Percentiles rank a stretch among this genome's conserved stretches.
phyloP scores from a whole-genome alignment of 2,329 filamentous ascomycete species.

The Scolecobasidium constrictum region DNA sequence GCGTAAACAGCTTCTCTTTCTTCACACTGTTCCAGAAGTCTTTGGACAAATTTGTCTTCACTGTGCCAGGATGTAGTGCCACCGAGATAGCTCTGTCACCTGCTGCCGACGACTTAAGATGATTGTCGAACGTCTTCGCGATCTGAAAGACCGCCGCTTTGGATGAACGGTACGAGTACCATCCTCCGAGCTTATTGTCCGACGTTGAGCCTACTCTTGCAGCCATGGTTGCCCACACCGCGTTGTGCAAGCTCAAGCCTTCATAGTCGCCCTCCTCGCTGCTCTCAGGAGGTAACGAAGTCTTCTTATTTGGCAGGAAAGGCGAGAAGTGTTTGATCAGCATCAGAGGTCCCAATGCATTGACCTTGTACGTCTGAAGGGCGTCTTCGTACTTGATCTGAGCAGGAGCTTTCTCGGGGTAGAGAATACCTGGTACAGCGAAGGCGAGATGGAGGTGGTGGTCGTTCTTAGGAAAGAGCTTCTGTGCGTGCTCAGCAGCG shows the following conservation, averaged over 20 bases:
- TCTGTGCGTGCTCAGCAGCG: constrained; percentile 43
- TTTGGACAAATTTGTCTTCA: constrained; percentile 61
- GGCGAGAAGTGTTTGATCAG: constrained; percentile 64
- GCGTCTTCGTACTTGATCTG: constrained; percentile 53
- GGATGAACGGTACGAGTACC: constrained; percentile 70
- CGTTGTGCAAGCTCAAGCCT: constrained; percentile 37
- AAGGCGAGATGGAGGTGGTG: constrained; percentile 59
- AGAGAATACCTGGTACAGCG: constrained; percentile 59
- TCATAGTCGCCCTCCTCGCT: constrained; percentile 13
- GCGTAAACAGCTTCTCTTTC: constrained; percentile 52
- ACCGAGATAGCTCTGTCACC: constrained; percentile 56
- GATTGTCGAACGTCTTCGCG: constrained; percentile 60
- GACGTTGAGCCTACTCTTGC: constrained; percentile 65
- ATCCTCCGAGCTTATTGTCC: constrained; percentile 65
- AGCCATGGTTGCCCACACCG: constrained; percentile 64
- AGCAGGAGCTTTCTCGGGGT: constrained; percentile 58
- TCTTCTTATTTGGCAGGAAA: constrained; percentile 54
- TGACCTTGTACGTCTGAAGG: constrained; percentile 61
- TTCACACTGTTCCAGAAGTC: constrained; percentile 60
- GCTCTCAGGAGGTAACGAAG: constrained; percentile 22
- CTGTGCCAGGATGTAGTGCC: constrained; percentile 69
- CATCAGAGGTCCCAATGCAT: constrained; percentile 63
- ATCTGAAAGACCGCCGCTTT: constrained; percentile 66
- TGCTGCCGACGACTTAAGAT: constrained; percentile 42
- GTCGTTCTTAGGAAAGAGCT: constrained; percentile 39